These are phyloP conservation scores for Murraya koenigii DNA, from an alignment of 345 rosid species.

Conservation along the genomic window DNA sequence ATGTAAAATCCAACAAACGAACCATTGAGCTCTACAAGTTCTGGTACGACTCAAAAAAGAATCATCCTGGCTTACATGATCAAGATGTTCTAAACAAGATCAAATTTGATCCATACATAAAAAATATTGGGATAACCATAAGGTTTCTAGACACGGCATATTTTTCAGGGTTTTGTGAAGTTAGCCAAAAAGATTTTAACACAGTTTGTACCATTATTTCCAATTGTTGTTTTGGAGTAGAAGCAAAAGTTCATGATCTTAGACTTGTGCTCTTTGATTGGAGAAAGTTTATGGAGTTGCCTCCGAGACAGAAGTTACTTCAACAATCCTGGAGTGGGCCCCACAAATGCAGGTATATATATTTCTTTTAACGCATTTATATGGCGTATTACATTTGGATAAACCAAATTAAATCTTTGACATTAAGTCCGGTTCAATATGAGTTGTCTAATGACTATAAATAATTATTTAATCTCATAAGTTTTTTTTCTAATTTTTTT, in stretches of 20 bases:
- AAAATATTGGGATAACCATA: constrained; percentile 40
- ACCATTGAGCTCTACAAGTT: constrained; percentile 60
- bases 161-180: constrained; percentile 74
- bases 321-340: constrained; percentile 58
- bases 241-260: constrained; percentile 62
- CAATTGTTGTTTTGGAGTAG: constrained; percentile 70
- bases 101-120: constrained; percentile 36
- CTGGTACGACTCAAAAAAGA: constrained; percentile 60
- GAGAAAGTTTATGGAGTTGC: constrained; percentile 42
- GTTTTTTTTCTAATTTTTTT: too few relatives aligned
- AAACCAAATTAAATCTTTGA: neutral
- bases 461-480: too few relatives aligned
- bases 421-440: too few relatives aligned
- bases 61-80: constrained; percentile 52
- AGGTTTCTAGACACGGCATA: constrained; percentile 59
- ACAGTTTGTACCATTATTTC: constrained; percentile 78
- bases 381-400: too few relatives aligned
- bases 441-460: too few relatives aligned
- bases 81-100: constrained; percentile 79
- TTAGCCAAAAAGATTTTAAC: constrained; percentile 44
- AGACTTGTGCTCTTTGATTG: constrained; percentile 56
- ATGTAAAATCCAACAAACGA: constrained; percentile 50
- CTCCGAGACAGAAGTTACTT: constrained; percentile 8
- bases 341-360: constrained; percentile 41
- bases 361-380: neutral